Percentiles rank a stretch among this genome's conserved stretches.
phyloP scores from a whole-genome alignment of 441 rosid genomes.

The Gossypium trilobum region DNA sequence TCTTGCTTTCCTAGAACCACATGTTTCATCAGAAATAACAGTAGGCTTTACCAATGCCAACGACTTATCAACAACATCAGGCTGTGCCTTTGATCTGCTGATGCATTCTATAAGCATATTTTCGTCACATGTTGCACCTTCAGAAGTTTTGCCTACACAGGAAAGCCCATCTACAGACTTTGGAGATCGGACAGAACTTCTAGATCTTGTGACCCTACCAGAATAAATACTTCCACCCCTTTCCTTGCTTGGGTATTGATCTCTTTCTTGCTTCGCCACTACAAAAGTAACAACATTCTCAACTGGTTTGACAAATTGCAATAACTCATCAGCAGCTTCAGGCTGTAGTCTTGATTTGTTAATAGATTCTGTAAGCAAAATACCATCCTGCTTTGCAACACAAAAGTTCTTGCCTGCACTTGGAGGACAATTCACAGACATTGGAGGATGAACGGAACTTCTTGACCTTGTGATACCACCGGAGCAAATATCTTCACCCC shows the following conservation, averaged over 20 bases:
- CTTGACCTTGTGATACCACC: conserved; percentile 34
- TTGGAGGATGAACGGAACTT: conserved; percentile 24
- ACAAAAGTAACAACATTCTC: neutral
- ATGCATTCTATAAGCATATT: conserved; percentile 17
- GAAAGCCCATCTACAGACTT: conserved; percentile 25
- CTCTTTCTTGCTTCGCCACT: conserved; percentile 10
- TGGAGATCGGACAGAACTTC: conserved; percentile 23
- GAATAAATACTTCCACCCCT: conserved; percentile 22
- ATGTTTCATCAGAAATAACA: conserved; percentile 22
- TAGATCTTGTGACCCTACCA: conserved; percentile 33
- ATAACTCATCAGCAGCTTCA: neutral
- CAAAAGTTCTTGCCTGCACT: conserved; percentile 24
- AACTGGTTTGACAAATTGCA: neutral
- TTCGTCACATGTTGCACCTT: conserved; percentile 20
- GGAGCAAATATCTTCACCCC: conserved; percentile 21
- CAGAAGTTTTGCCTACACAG: conserved; percentile 23
- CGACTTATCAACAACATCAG: conserved; percentile 8
- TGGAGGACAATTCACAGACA: conserved; percentile 24
- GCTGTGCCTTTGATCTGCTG: conserved; percentile 8
- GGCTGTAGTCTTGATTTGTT: conserved; percentile 13
- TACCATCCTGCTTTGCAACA: conserved; percentile 24
- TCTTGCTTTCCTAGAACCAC: conserved; percentile 23
- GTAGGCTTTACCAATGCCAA: conserved; percentile 21
- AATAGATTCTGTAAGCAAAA: conserved; percentile 18
- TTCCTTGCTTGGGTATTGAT: conserved; percentile 25